Evolutionary conservation across 2,329 filamentous ascomycete genomes (phyloP).

Genomic region (Fusarium sp.): DNA sequence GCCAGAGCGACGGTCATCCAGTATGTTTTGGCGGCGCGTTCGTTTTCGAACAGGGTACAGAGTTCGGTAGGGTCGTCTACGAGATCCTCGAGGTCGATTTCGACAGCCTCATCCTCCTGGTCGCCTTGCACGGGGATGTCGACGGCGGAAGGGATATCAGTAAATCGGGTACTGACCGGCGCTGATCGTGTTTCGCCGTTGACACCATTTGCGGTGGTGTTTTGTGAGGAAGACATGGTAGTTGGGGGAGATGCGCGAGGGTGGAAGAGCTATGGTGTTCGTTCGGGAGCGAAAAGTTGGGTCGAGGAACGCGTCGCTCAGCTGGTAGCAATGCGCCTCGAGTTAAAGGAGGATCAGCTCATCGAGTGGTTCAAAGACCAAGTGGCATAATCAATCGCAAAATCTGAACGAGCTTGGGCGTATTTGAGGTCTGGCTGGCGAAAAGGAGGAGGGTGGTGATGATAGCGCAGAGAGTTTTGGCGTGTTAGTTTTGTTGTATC

Average conservation of each 20-base stretch:
- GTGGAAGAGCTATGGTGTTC: conserved; percentile 14
- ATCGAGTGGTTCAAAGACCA: conserved; percentile 42
- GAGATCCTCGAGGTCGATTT: conserved; percentile 91
- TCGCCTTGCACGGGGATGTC: conserved; percentile 74
- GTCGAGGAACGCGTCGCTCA: conserved; percentile 47
- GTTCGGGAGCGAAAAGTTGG: conserved; percentile 26
- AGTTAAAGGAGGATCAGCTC: conserved; percentile 44
- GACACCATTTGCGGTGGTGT: conserved; percentile 58
- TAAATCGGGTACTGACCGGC: conserved; percentile 67
- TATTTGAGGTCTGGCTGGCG: neutral
- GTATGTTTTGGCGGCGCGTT: conserved; percentile 88
- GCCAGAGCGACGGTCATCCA: conserved; percentile 99
- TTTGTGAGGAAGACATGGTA: conserved; percentile 56
- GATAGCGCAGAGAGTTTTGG: conserved; percentile 24
- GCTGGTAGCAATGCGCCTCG: conserved; percentile 48
- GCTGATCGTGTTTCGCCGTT: conserved; percentile 52
- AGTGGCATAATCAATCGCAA: conserved; percentile 43
- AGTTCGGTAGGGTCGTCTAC: conserved; percentile 95
- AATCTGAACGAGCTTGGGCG: neutral
- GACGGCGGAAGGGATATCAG: conserved; percentile 72
- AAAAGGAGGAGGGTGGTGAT: conserved; percentile 9
- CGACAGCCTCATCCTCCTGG: conserved; percentile 79
- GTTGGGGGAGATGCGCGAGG: neutral
- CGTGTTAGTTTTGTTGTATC: conserved; percentile 40
- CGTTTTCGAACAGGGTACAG: conserved; percentile 94